phyloP scores from a whole-genome alignment of 139 green algal genomes.

The Chlorella sorokiniana region DNA sequence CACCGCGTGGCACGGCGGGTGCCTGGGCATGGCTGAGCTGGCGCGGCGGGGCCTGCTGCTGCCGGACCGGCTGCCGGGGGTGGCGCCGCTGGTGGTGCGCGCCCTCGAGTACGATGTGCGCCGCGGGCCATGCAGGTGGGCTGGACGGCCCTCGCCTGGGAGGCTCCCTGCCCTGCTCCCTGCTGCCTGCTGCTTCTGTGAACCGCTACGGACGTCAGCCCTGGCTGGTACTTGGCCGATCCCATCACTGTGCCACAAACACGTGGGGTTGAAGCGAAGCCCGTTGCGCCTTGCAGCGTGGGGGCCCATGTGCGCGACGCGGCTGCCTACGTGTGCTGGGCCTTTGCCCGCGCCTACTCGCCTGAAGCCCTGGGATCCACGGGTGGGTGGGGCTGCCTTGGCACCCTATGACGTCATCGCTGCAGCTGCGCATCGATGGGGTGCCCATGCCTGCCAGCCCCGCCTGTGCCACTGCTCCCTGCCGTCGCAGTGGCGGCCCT shows the following conservation, averaged over 20 bases:
- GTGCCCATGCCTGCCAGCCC: no score
- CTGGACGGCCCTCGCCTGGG: not conserved
- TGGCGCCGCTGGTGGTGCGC: slow-evolving; percentile 56
- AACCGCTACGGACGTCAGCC: not conserved
- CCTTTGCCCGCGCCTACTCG: slow-evolving; percentile 88
- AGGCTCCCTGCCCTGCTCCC: not conserved
- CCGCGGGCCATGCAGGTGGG: slow-evolving; percentile 76
- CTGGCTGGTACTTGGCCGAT: not conserved
- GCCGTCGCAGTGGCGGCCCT: slow-evolving; percentile 44
- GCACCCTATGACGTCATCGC: no score
- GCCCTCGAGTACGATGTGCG: slow-evolving; percentile 93
- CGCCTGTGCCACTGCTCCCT: not conserved
- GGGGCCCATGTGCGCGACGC: slow-evolving; percentile 95
- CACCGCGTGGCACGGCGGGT: slow-evolving; percentile 93
- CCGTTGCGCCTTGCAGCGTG: slow-evolving; percentile 57
- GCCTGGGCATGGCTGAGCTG: slow-evolving; percentile 95
- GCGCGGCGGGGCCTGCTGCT: slow-evolving; percentile 88
- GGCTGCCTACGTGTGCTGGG: slow-evolving; percentile 97
- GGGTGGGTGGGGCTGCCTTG: not conserved
- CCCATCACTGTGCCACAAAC: not conserved
- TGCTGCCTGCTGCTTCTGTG: not conserved
- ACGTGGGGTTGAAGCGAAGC: not conserved
- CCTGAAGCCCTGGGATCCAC: slow-evolving; percentile 58
- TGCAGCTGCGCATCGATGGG: no score
- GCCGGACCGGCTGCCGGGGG: slow-evolving; percentile 55